phyloP scores from a whole-genome alignment of 208 protist species.

The Wallacemonas rigidus region DNA sequence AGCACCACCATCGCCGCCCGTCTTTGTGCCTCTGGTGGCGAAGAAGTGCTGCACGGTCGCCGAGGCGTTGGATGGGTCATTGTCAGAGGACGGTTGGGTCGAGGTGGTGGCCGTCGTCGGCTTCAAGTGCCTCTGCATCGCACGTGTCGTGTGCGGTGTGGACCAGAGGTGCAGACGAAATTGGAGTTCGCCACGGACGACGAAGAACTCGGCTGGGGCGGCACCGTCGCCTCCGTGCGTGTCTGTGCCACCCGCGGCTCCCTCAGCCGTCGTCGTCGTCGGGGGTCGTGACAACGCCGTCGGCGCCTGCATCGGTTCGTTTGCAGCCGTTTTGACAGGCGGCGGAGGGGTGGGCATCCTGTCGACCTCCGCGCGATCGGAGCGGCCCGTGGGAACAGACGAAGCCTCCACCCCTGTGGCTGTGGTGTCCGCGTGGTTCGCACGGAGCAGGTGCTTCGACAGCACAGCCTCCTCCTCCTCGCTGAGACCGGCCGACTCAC shows the following conservation, averaged over 20 bases:
- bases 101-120: not conserved
- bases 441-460: not conserved
- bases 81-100: not conserved
- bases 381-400: no score
- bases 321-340: no score
- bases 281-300: no score
- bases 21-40: not conserved
- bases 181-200: not conserved
- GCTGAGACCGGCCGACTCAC: not conserved
- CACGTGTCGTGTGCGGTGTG: constrained; percentile 13
- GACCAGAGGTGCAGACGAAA: constrained; percentile 21
- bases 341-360: no score
- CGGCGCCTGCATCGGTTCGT: no score
- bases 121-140: not conserved
- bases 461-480: constrained; percentile 2
- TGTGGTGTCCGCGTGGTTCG: not conserved
- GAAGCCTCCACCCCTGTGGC: no score
- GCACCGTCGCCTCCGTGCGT: not conserved
- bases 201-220: not conserved
- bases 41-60: not conserved
- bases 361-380: no score
- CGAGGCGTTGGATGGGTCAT: not conserved
- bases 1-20: not conserved
- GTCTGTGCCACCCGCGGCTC: no score
- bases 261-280: no score